phyloP scores from a whole-genome alignment of 306 rosid genomes.

The Vigna nakashimae region DNA sequence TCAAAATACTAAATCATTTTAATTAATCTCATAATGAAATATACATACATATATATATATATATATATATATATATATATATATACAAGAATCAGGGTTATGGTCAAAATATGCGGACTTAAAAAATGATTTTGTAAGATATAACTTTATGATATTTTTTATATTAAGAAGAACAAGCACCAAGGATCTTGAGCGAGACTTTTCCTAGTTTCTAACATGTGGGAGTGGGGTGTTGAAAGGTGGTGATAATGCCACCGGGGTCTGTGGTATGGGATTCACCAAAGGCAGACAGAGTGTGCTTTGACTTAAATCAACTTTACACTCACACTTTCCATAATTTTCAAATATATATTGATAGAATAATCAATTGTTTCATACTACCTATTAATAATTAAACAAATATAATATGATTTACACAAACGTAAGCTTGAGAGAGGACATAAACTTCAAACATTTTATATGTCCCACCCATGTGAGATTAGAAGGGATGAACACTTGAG shows the following conservation, averaged over 20 bases:
- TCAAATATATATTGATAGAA: background rate
- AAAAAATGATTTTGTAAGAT: background rate
- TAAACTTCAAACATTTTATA: background rate
- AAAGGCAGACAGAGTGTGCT: background rate
- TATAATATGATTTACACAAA: background rate
- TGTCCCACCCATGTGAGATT: constrained; percentile 8
- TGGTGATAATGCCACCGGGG: background rate
- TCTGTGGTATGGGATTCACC: background rate
- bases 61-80: background rate
- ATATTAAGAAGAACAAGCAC: background rate
- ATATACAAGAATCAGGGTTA: background rate
- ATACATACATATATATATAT: background rate
- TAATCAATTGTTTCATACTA: background rate
- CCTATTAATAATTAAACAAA: background rate
- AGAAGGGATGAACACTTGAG: background rate
- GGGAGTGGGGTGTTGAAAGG: constrained; percentile 31
- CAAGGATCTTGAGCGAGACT: constrained; percentile 21
- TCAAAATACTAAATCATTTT: background rate
- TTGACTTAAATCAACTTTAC: constrained; percentile 3
- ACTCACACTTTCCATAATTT: background rate
- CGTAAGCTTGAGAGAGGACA: background rate
- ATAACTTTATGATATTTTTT: background rate
- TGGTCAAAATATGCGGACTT: constrained; percentile 25
- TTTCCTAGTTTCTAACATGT: background rate
- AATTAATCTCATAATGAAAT: background rate